A percentile compares a stretch with the other conserved stretches of the same genome.
Evolutionary conservation across 2,329 filamentous ascomycete species (phyloP).

Genomic region (Phyllosticta ampelicida): DNA sequence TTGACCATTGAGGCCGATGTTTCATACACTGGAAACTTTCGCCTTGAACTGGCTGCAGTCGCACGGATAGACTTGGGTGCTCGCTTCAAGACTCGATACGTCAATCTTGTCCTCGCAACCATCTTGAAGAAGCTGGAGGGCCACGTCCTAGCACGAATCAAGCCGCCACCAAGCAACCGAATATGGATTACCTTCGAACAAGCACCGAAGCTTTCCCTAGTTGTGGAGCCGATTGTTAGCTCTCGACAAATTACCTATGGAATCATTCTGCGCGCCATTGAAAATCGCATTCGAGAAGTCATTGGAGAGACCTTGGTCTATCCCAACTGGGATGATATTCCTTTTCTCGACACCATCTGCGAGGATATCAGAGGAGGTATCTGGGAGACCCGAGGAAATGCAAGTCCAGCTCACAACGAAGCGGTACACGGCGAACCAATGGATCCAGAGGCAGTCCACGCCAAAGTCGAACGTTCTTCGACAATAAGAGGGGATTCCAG

Average conservation of each 20-base stretch:
- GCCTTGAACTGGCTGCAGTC: slow-evolving; percentile 83
- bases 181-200: slow-evolving; percentile 92
- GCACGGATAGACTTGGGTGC: slow-evolving; percentile 82
- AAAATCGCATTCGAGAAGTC: slow-evolving; percentile 89
- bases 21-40: slow-evolving; percentile 79
- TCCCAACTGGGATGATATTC: slow-evolving; percentile 93
- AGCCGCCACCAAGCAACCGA: slow-evolving; percentile 89
- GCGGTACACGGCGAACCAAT: slow-evolving; percentile 16
- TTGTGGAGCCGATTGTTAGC: slow-evolving; percentile 92
- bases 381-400: slow-evolving; percentile 42
- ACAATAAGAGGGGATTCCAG: not conserved
- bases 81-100: slow-evolving; percentile 81
- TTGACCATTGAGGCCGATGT: slow-evolving; percentile 79
- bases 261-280: slow-evolving; percentile 83
- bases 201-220: slow-evolving; percentile 88
- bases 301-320: slow-evolving; percentile 82
- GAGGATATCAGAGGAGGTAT: slow-evolving; percentile 80
- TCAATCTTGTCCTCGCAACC: slow-evolving; percentile 78
- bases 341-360: slow-evolving; percentile 71
- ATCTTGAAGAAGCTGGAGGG: slow-evolving; percentile 78
- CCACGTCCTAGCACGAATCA: slow-evolving; percentile 74
- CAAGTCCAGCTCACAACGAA: slow-evolving; percentile 17
- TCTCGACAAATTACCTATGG: slow-evolving; percentile 91
- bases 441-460: slow-evolving; percentile 15
- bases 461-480: not conserved